Base-by-base conservation (phyloP, 768 basidiomycete genomes). In the Russula earlei region DNA sequence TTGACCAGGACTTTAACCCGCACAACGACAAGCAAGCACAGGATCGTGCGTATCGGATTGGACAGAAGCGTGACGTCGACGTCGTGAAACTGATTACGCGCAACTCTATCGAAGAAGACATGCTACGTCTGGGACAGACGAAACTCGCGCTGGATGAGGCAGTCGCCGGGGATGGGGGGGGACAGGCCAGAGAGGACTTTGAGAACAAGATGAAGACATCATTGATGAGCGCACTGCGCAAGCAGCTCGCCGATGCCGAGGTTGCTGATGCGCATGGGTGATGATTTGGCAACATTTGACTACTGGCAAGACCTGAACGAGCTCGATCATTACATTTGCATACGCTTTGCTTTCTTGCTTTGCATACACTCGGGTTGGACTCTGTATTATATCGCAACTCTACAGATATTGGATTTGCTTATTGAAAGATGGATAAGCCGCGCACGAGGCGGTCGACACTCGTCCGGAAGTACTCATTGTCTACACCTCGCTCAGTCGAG, bases 1-100 rank as follows among this genome's bases (percentile, higher is more conserved):
- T 93, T 67, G 95, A 99, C 67, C 93, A 95, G 67, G 95, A 98
- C 68, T 99, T 97, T 72, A 98, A 98, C 68, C 90, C 90, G 4
- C 90, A 92, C 71, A 99, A 99, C 68, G 96, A 98, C 70, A 83
- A 87, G 58, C 96, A 99, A 72, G 96, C 96, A 0, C 92, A 95
- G 57, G 96, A 99, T 69, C 84, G 96, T 33, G 93, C 93, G 24
- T 98, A 97, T 70, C 87, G 96, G 25, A 96, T 99, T 61, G 95
- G 92, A 22, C 93, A 96, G 69, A 91, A 89, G 67, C 82, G 85
- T 49, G 85, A 95, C 61, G 95, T 98, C 10, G 91, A 95, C 31
- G 91, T 98, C 7, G 82, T 97, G 66, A 96, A 95, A 67, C 77
- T 98, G 11, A 91, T 98, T 62, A 87, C 91, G 2, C 84, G 80